phyloP scores from a whole-genome alignment of 78 protist species.

The Dictyostelium capitatum region DNA sequence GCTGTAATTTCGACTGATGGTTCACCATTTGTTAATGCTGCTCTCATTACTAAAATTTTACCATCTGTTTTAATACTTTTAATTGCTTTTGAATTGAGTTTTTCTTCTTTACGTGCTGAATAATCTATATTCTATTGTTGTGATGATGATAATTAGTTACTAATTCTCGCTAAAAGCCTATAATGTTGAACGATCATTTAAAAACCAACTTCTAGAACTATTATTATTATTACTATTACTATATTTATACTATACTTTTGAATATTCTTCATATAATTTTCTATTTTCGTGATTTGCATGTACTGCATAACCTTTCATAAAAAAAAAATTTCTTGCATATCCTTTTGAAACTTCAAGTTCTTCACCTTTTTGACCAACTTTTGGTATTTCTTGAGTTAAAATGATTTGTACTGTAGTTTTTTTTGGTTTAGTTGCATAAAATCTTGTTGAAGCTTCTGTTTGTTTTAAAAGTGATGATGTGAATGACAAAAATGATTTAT shows the following conservation, averaged over 20 bases:
- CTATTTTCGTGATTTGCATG: conserved; percentile 65
- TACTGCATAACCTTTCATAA: conserved; percentile 71
- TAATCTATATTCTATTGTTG: conserved; percentile 59
- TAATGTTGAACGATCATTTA: background rate
- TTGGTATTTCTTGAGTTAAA: conserved; percentile 27
- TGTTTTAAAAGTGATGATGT: background rate
- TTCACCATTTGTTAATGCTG: background rate
- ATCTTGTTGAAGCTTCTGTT: background rate
- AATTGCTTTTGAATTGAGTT: conserved; percentile 30
- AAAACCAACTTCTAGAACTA: too few species aligned
- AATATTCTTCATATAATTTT: conserved; percentile 61
- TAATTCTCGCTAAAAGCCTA: background rate
- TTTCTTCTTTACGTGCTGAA: conserved; percentile 8
- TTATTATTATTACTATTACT: background rate
- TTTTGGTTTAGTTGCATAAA: background rate
- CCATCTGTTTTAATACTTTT: conserved; percentile 38
- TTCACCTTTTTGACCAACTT: conserved; percentile 70
- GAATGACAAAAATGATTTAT: background rate
- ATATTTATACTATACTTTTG: conserved; percentile 15
- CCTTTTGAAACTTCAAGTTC: conserved; percentile 55
- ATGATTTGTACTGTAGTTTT: conserved; percentile 35
- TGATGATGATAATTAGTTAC: background rate
- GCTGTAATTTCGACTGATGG: background rate
- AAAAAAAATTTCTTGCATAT: conserved; percentile 76
- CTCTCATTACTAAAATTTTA: conserved; percentile 38